phyloP scores from a whole-genome alignment of 208 protist genomes.

The Acanthamoeba culbertsoni region DNA sequence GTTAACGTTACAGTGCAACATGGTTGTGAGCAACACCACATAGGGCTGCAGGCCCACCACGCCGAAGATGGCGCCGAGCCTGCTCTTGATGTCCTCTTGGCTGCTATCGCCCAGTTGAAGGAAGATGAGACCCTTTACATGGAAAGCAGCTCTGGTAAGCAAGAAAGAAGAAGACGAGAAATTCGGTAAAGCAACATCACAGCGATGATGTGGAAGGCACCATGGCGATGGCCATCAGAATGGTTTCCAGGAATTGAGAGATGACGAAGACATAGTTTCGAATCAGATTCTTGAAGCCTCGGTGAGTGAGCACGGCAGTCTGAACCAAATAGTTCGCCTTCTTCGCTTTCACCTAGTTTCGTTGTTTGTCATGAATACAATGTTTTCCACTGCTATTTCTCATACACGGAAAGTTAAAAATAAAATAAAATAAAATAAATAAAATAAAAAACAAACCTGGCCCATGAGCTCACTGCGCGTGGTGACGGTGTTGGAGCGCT shows the following conservation, averaged over 20 bases:
- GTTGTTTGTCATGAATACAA: too few relatives aligned
- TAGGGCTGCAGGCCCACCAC: conserved; percentile 6
- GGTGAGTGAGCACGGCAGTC: background rate
- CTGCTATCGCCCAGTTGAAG: background rate
- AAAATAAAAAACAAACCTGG: background rate
- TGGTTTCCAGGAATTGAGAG: background rate
- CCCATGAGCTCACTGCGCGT: background rate
- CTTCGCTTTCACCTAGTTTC: background rate
- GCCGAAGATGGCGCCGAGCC: background rate
- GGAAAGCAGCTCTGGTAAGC: background rate
- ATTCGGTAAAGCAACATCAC: background rate
- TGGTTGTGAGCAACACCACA: conserved; percentile 8
- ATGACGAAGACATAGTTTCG: background rate
- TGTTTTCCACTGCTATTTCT: too few relatives aligned
- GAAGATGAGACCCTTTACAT: background rate
- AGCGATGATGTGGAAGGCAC: background rate
- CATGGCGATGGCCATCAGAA: background rate
- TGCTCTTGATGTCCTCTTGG: background rate
- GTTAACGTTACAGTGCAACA: background rate
- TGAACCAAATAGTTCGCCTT: background rate
- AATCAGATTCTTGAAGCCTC: background rate
- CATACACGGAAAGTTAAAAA: too few relatives aligned
- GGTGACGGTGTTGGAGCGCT: background rate
- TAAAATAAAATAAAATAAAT: background rate
- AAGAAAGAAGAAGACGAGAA: background rate